phyloP scores from a whole-genome alignment of 768 basidiomycete species.

The Lactarius akahatsu region DNA sequence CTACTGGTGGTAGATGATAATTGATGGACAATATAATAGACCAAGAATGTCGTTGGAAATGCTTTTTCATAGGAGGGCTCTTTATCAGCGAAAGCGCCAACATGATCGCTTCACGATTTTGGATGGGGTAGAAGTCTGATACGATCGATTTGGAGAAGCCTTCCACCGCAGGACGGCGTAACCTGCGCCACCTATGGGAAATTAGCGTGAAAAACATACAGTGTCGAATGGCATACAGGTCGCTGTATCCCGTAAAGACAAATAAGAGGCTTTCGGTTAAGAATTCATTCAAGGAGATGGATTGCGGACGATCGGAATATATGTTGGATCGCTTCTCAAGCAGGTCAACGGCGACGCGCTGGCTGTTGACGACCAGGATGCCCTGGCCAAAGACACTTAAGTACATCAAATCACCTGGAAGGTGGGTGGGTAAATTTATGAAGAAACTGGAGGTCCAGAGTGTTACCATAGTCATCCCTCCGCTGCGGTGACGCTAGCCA shows the following conservation, averaged over 20 bases:
- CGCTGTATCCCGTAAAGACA: neutral
- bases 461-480: too few relatives aligned
- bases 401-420: too few relatives aligned
- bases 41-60: constrained; percentile 34
- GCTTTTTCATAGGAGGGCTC: constrained; percentile 34
- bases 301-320: neutral
- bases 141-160: too few relatives aligned
- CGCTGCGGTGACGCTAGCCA: too few relatives aligned
- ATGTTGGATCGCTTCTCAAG: neutral
- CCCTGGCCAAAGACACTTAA: neutral
- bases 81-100: constrained; percentile 28
- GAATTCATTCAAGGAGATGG: neutral
- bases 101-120: neutral
- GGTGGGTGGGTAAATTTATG: too few relatives aligned
- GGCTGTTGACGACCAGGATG: neutral
- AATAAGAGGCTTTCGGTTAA: neutral
- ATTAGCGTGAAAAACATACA: neutral
- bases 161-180: too few relatives aligned
- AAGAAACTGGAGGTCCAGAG: too few relatives aligned
- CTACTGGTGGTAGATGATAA: neutral
- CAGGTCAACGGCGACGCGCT: neutral
- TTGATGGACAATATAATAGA: constrained; percentile 28
- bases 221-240: neutral
- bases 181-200: too few relatives aligned
- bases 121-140: too few relatives aligned